A percentile compares a stretch with the other conserved stretches of the same genome.
phyloP scores from a whole-genome alignment of 352 stramenopile species.

The Pythium pyrilobum region DNA sequence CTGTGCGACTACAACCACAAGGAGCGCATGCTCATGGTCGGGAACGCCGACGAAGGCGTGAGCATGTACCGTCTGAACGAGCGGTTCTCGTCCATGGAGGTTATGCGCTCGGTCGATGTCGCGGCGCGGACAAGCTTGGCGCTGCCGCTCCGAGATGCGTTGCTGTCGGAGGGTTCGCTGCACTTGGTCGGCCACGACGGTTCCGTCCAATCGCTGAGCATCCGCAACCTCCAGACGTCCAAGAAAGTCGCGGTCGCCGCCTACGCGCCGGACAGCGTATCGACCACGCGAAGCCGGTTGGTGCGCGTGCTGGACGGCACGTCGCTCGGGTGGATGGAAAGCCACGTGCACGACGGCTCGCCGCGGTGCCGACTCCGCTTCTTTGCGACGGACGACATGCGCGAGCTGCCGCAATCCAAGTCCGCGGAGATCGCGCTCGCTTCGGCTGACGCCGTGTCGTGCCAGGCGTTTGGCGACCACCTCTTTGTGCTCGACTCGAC shows the following conservation, averaged over 20 bases:
- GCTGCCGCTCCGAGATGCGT: slow-evolving; percentile 5
- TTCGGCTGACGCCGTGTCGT: not conserved
- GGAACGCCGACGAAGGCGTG: not conserved
- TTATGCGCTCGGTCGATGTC: not conserved
- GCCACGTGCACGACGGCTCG: too few species aligned
- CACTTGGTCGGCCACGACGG: slow-evolving; percentile 29
- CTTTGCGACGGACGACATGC: not conserved
- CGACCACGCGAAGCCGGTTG: slow-evolving; percentile 19
- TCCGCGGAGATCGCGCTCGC: not conserved
- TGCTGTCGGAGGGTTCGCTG: slow-evolving; percentile 17
- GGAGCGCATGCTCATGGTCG: not conserved
- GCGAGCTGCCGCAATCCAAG: not conserved
- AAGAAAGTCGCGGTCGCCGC: slow-evolving; percentile 1
- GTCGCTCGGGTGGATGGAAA: slow-evolving; percentile 10
- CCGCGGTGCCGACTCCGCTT: too few species aligned
- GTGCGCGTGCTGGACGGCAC: slow-evolving; percentile 24
- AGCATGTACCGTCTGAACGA: slow-evolving; percentile 4
- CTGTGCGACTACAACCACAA: slow-evolving; percentile 5
- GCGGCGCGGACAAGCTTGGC: slow-evolving; percentile 14
- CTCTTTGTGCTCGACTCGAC: slow-evolving; percentile 6
- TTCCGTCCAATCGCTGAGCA: slow-evolving; percentile 34
- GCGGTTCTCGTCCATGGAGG: slow-evolving; percentile 8
- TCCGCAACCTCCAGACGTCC: slow-evolving; percentile 44
- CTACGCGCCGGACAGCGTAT: not conserved
- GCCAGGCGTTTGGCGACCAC: not conserved